Evolutionary conservation across 176 grass and related monocot species (phyloP).

Genomic region (Aegilops speltoides): DNA sequence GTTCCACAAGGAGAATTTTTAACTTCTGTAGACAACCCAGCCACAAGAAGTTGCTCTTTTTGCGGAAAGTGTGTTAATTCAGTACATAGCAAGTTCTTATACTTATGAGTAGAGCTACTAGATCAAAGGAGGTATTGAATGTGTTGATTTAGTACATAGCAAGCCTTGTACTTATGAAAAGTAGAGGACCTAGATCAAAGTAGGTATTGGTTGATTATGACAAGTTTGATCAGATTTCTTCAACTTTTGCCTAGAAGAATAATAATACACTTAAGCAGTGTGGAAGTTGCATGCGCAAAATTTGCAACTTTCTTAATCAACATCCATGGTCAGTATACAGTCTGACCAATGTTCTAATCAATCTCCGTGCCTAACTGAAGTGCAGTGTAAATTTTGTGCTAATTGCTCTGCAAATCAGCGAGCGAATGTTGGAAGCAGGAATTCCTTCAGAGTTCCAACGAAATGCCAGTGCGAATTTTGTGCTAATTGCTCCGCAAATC

Average conservation of each 20-base stretch:
- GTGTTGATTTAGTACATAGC: neutral
- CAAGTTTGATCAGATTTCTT: neutral
- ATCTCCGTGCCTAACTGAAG: neutral
- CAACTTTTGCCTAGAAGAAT: neutral
- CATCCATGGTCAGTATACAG: neutral
- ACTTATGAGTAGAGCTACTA: neutral
- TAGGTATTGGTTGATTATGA: neutral
- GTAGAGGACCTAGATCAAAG: neutral
- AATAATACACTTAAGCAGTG: neutral
- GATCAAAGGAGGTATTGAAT: neutral
- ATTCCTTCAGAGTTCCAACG: neutral
- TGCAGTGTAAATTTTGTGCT: neutral
- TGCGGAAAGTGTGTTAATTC: neutral
- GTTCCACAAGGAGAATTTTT: conserved; percentile 97
- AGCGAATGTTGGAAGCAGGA: neutral
- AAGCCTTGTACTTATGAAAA: neutral
- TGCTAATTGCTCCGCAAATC: no score
- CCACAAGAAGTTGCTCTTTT: neutral
- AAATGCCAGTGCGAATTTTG: no score
- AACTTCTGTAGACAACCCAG: neutral
- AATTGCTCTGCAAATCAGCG: neutral
- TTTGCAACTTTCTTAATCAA: neutral
- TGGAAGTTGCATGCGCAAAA: no score
- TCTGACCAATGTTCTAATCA: neutral
- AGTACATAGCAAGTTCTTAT: neutral